Conservation (phyloP, 495 filamentous ascomycete species). For the Echria macrotheca region DNA sequence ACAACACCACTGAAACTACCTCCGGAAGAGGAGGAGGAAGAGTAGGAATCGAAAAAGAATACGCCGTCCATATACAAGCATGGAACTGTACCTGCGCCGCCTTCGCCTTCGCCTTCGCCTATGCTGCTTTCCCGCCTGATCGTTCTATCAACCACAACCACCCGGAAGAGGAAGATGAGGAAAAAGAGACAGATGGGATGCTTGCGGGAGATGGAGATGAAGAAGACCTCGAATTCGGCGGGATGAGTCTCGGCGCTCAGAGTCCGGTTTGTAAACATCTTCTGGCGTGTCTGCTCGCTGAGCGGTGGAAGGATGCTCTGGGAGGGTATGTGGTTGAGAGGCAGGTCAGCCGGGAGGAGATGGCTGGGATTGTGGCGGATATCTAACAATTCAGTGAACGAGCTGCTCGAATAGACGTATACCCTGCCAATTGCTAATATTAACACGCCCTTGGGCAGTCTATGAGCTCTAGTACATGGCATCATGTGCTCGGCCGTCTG, state of each 20-base stretch:
- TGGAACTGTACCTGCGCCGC: conserved; percentile 89
- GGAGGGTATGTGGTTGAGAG: conserved; percentile 49
- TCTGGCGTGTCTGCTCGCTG: conserved; percentile 75
- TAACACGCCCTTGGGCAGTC: conserved; percentile 24
- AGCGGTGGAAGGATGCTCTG: conserved; percentile 55
- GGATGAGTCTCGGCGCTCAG: conserved; percentile 25
- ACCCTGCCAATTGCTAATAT: conserved; percentile 22
- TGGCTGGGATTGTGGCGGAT: conserved; percentile 73
- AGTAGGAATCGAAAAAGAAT: conserved; percentile 28
- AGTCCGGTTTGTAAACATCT: conserved; percentile 84
- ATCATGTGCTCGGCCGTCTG: background rate
- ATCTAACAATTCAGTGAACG: conserved; percentile 31
- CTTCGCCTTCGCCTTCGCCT: conserved; percentile 72
- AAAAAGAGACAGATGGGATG: background rate
- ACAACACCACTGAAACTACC: too few relatives aligned
- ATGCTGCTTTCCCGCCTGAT: too few relatives aligned
- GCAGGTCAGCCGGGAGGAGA: conserved; percentile 55
- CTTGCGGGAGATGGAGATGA: background rate
- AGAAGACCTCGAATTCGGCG: conserved; percentile 34
- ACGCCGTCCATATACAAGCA: conserved; percentile 65
- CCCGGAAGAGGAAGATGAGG: background rate
- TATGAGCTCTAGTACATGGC: conserved; percentile 19
- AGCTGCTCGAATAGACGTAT: too few relatives aligned
- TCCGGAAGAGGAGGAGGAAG: conserved; percentile 8
- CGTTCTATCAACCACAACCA: too few relatives aligned